A percentile compares a stretch with the other conserved stretches of the same genome.
Conservation (phyloP, 352 stramenopile genomes). For the Plasmopara muralis region DNA sequence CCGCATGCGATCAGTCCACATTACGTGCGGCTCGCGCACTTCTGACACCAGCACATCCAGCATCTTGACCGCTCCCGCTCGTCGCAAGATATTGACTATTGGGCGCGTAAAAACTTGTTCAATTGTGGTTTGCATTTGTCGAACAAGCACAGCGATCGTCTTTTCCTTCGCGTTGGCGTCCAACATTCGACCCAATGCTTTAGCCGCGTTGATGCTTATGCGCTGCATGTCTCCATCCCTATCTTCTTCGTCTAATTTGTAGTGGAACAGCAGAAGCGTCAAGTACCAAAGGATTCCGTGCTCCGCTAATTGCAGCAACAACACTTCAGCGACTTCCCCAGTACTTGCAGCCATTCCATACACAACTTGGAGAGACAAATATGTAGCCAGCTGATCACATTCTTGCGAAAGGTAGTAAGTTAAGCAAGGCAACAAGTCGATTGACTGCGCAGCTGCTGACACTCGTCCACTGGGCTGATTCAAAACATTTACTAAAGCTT, state of each 20-base stretch:
- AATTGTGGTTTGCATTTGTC: conserved; percentile 79
- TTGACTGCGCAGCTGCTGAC: conserved; percentile 70
- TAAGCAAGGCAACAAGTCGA: conserved; percentile 74
- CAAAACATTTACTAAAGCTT: conserved; percentile 78
- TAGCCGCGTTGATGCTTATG: conserved; percentile 65
- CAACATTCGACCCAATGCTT: conserved; percentile 65
- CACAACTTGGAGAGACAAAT: conserved; percentile 75
- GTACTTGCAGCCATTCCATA: conserved; percentile 75
- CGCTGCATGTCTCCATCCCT: conserved; percentile 39
- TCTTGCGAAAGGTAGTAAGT: conserved; percentile 68
- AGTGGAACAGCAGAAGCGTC: conserved; percentile 70
- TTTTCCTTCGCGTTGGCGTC: conserved; percentile 62
- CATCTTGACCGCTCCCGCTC: conserved; percentile 54
- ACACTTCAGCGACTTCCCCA: conserved; percentile 75
- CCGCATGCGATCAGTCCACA: conserved; percentile 83
- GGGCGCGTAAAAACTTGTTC: conserved; percentile 75
- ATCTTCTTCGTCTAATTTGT: conserved; percentile 30
- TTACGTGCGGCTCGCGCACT: conserved; percentile 75
- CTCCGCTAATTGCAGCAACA: conserved; percentile 73
- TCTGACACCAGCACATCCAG: conserved; percentile 64
- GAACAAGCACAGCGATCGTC: conserved; percentile 67
- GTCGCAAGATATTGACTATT: conserved; percentile 66
- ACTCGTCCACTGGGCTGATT: conserved; percentile 76
- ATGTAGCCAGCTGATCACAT: conserved; percentile 57
- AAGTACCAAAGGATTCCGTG: conserved; percentile 83